These are phyloP conservation scores for Leishmania braziliensis DNA, from an alignment of 208 protist species.

Conservation along the genomic window DNA sequence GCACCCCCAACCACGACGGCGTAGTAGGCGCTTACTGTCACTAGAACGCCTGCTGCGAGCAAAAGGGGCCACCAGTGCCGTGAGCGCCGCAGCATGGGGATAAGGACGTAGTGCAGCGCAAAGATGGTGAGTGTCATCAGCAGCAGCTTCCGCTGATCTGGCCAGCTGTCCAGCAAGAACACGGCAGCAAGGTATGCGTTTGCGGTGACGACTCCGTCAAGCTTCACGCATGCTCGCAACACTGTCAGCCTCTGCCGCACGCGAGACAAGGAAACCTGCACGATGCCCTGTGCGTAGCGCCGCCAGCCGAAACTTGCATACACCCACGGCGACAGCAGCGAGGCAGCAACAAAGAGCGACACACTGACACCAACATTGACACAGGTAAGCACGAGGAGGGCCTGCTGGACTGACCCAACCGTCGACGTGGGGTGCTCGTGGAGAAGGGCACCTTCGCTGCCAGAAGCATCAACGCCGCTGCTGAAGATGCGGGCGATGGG, in stretches of 20 bases:
- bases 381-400: slow-evolving; percentile 7
- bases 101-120: slow-evolving; percentile 34
- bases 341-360: slow-evolving; percentile 27
- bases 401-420: not conserved
- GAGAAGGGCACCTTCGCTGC: not conserved
- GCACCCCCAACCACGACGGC: slow-evolving; percentile 9
- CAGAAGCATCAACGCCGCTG: not conserved
- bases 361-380: slow-evolving; percentile 16
- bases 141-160: slow-evolving; percentile 26
- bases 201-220: slow-evolving; percentile 48
- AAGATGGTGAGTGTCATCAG: slow-evolving; percentile 24
- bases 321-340: slow-evolving; percentile 28
- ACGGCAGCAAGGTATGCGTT: slow-evolving; percentile 43
- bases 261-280: slow-evolving; percentile 23
- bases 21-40: slow-evolving; percentile 20
- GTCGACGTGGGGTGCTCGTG: too few relatives aligned
- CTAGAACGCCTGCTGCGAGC: slow-evolving; percentile 21
- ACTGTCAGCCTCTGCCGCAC: slow-evolving; percentile 37
- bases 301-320: slow-evolving; percentile 57
- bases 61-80: slow-evolving; percentile 40
- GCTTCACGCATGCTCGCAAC: slow-evolving; percentile 57
- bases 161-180: slow-evolving; percentile 40
- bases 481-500: not conserved
- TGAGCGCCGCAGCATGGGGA: slow-evolving; percentile 30
- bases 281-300: slow-evolving; percentile 63